These are phyloP conservation scores for Panus rudis DNA, from an alignment of 768 basidiomycete genomes.

Conservation along the genomic window DNA sequence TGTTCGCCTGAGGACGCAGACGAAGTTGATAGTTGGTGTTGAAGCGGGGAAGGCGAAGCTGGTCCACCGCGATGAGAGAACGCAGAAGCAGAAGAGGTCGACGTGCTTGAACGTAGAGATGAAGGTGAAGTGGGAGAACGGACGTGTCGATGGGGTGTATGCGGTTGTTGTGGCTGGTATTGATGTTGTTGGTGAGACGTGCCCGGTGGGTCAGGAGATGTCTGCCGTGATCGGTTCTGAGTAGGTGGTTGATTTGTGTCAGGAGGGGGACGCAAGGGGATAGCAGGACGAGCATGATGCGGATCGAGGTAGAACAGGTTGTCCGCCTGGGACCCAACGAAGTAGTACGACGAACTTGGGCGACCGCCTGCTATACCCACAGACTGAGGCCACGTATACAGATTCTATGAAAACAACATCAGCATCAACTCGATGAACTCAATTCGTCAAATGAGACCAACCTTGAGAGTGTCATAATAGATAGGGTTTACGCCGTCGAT, in stretches of 20 bases:
- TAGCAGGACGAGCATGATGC: constrained; percentile 68
- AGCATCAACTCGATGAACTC: background rate
- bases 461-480: constrained; percentile 84
- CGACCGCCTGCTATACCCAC: constrained; percentile 96
- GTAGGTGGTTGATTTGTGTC: constrained; percentile 9
- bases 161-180: constrained; percentile 10
- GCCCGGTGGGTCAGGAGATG: constrained; percentile 16
- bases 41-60: constrained; percentile 56
- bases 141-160: constrained; percentile 15
- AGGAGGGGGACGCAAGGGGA: constrained; percentile 58
- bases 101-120: constrained; percentile 16
- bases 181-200: constrained; percentile 17
- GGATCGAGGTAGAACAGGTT: constrained; percentile 81
- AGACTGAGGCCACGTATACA: constrained; percentile 92
- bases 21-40: constrained; percentile 50
- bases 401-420: constrained; percentile 38
- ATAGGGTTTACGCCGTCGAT: constrained; percentile 93
- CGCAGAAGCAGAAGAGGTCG: constrained; percentile 25
- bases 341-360: constrained; percentile 97
- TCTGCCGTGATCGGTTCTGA: constrained; percentile 14
- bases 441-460: constrained; percentile 18
- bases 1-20: constrained; percentile 26
- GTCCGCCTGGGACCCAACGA: constrained; percentile 88
- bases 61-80: constrained; percentile 57
- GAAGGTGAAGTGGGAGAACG: constrained; percentile 22